Conservation (phyloP, 2,329 filamentous ascomycete genomes). For the Penicillium italicum region DNA sequence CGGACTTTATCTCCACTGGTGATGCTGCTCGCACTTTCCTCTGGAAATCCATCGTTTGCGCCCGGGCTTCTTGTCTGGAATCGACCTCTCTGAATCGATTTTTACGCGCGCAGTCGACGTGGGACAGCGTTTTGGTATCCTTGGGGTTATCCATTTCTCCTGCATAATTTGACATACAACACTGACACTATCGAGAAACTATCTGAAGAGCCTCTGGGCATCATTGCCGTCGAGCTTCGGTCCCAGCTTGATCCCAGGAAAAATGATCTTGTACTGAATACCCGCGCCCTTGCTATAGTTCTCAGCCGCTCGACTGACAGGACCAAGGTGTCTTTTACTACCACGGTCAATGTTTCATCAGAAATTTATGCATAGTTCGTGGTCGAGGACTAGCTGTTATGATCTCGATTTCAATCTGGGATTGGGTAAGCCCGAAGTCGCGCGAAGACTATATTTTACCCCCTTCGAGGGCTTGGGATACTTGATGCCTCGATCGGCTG, state of each 20-base stretch:
- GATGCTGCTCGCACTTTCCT: conserved; percentile 52
- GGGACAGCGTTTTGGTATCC: conserved; percentile 44
- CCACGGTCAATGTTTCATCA: conserved; percentile 33
- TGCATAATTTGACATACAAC: conserved; percentile 49
- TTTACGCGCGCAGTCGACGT: conserved; percentile 51
- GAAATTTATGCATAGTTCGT: conserved; percentile 57
- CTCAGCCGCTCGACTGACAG: conserved; percentile 37
- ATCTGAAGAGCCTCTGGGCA: conserved; percentile 30
- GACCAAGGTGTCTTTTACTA: conserved; percentile 22
- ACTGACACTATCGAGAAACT: conserved; percentile 30
- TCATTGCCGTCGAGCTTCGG: conserved; percentile 41
- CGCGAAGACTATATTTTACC: conserved; percentile 48
- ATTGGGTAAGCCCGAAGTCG: conserved; percentile 47
- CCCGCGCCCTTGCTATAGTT: conserved; percentile 44
- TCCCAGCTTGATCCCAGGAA: conserved; percentile 33
- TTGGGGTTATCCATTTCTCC: conserved; percentile 46
- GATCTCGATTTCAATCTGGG: conserved; percentile 46
- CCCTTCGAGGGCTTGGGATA: conserved; percentile 51
- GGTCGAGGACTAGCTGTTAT: conserved; percentile 49
- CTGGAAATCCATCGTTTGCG: conserved; percentile 47
- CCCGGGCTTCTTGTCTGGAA: conserved; percentile 39
- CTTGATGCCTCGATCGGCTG: conserved; percentile 45
- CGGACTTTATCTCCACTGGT: conserved; percentile 50
- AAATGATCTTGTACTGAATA: conserved; percentile 30
- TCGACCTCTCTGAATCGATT: conserved; percentile 18